These are phyloP conservation scores for Hypomyces perniciosus DNA, from an alignment of 2,329 filamentous ascomycete genomes.

Conservation along the genomic window DNA sequence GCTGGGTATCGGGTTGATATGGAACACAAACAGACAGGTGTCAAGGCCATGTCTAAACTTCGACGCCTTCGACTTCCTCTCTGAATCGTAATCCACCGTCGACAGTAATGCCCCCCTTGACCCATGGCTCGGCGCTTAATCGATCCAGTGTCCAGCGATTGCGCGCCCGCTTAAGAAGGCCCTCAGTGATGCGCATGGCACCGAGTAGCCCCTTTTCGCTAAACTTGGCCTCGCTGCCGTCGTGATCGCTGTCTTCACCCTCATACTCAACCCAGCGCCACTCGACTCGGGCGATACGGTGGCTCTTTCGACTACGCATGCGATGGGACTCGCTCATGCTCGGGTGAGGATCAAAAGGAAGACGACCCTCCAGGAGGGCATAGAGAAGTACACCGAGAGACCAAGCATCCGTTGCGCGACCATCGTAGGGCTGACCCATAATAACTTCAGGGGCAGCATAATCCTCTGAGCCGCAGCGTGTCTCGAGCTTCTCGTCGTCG, in stretches of 20 bases:
- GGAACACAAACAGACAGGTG: neutral
- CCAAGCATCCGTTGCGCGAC: conserved; percentile 88
- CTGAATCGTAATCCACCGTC: conserved; percentile 55
- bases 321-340: conserved; percentile 70
- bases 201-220: conserved; percentile 62
- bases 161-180: conserved; percentile 73
- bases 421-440: conserved; percentile 91
- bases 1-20: neutral
- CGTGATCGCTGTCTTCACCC: conserved; percentile 81
- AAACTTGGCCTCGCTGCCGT: conserved; percentile 56
- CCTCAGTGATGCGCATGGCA: conserved; percentile 77
- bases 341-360: conserved; percentile 88
- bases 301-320: conserved; percentile 75
- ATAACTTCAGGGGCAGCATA: conserved; percentile 96
- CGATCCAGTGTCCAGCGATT: conserved; percentile 71
- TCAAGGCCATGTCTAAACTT: conserved; percentile 31
- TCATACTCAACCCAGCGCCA: conserved; percentile 92
- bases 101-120: conserved; percentile 65
- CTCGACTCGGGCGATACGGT: conserved; percentile 91
- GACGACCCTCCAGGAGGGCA: conserved; percentile 82
- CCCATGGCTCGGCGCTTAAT: conserved; percentile 69
- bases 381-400: conserved; percentile 90
- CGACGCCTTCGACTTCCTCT: conserved; percentile 53
- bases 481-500: conserved; percentile 82
- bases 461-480: conserved; percentile 91